Percentiles rank a stretch among this genome's conserved stretches.
Evolutionary conservation across 2,329 filamentous ascomycete genomes (phyloP).

Genomic region (Epichloe typhina): DNA sequence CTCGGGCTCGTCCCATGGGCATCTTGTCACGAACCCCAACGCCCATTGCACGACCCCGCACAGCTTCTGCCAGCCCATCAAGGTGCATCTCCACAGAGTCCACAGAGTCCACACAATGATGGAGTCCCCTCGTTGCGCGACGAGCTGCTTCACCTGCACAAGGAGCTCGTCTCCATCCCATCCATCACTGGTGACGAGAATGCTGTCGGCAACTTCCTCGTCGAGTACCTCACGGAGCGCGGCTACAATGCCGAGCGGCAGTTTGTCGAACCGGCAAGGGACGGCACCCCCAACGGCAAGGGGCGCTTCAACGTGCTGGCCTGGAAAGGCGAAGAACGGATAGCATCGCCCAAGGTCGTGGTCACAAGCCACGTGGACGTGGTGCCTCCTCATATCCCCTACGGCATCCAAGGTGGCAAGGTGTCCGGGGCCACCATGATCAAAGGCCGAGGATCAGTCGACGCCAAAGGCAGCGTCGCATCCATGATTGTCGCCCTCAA

Average conservation of each 20-base stretch:
- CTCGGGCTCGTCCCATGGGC: conserved; percentile 6
- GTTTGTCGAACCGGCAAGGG: conserved; percentile 22
- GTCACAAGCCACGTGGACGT: conserved; percentile 73
- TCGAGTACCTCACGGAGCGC: conserved; percentile 44
- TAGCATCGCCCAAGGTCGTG: conserved; percentile 44
- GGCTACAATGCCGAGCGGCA: conserved; percentile 33
- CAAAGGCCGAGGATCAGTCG: conserved; percentile 61
- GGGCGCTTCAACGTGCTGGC: conserved; percentile 62
- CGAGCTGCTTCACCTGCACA: conserved; percentile 58
- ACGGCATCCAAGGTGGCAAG: conserved; percentile 39
- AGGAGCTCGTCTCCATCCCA: conserved; percentile 57
- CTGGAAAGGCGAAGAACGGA: conserved; percentile 33
- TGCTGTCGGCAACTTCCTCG: conserved; percentile 54
- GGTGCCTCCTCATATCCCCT: conserved; percentile 61
- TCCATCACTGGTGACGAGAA: conserved; percentile 61
- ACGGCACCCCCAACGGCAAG: conserved; percentile 16
- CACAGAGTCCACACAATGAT: not conserved
- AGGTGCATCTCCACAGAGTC: not conserved
- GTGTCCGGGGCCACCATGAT: conserved; percentile 38
- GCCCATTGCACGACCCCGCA: not conserved
- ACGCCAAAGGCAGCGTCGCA: conserved; percentile 57
- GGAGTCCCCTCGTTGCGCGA: conserved; percentile 25
- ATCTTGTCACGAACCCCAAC: conserved; percentile 6
- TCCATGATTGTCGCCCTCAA: conserved; percentile 59
- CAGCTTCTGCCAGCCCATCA: not conserved